These are phyloP conservation scores for Hsuehochloa calcarea DNA, from an alignment of 176 grass and related monocot species.

Conservation along the genomic window DNA sequence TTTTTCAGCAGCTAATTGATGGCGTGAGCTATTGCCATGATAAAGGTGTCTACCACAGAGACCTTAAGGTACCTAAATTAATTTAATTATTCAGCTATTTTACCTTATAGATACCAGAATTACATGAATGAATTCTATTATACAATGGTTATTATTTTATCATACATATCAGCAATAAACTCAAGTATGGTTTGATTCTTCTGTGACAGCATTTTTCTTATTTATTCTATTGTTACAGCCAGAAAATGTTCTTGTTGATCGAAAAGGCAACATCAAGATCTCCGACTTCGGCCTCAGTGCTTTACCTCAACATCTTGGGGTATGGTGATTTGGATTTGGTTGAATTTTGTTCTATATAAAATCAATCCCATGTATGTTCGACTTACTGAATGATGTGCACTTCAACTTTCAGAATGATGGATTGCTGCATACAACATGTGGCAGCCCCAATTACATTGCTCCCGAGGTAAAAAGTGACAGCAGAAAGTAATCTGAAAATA, in stretches of 20 bases:
- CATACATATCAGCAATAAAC: constrained; percentile 1
- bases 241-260: constrained; percentile 83
- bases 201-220: constrained; percentile 37
- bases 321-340: constrained; percentile 22
- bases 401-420: constrained; percentile 65
- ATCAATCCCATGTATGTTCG: neutral
- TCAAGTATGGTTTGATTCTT: constrained; percentile 32
- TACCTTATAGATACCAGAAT: neutral
- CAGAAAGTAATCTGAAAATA: neutral
- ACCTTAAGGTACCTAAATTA: constrained; percentile 56
- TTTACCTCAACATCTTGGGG: constrained; percentile 71
- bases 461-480: constrained; percentile 50
- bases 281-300: constrained; percentile 86
- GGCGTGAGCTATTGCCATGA: constrained; percentile 81
- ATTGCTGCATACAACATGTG: constrained; percentile 81
- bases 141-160: neutral
- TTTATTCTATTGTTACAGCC: constrained; percentile 56
- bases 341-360: neutral
- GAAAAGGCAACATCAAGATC: constrained; percentile 72
- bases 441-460: constrained; percentile 87
- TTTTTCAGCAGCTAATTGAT: constrained; percentile 86
- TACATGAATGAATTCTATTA: neutral
- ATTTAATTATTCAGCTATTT: neutral
- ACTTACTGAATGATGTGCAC: neutral
- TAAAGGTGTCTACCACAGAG: constrained; percentile 83